These are phyloP conservation scores for Puccinia triticina DNA, from an alignment of 1,284 basidiomycete species.

Conservation along the genomic window DNA sequence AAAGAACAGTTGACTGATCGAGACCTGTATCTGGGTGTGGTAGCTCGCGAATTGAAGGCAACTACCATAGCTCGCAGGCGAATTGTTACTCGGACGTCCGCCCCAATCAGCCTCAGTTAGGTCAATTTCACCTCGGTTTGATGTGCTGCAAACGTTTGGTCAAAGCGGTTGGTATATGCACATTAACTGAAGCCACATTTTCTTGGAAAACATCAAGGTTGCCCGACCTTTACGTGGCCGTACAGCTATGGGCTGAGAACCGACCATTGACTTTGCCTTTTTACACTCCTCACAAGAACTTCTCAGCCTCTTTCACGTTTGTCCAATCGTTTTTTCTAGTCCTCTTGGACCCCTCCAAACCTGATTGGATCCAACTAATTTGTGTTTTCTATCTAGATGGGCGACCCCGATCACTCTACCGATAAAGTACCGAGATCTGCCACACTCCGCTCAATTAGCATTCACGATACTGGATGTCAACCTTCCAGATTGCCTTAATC, in stretches of 20 bases:
- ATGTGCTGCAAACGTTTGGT: background rate
- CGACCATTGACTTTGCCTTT: constrained; percentile 87
- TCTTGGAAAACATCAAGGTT: constrained; percentile 58
- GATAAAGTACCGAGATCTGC: constrained; percentile 86
- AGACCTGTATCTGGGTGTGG: constrained; percentile 35
- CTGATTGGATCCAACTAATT: background rate
- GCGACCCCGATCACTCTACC: constrained; percentile 91
- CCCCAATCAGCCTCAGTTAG: constrained; percentile 12
- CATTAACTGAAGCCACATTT: constrained; percentile 55
- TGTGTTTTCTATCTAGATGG: constrained; percentile 69
- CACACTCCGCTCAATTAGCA: constrained; percentile 80
- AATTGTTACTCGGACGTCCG: background rate
- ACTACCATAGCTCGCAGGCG: background rate
- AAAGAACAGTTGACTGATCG: constrained; percentile 6
- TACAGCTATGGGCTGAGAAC: constrained; percentile 87
- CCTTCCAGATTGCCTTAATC: constrained; percentile 68
- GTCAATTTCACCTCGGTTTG: constrained; percentile 14
- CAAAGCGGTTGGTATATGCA: constrained; percentile 8
- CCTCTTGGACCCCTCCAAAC: background rate
- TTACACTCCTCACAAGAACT: constrained; percentile 87
- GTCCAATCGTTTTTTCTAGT: constrained; percentile 55
- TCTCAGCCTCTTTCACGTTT: constrained; percentile 78
- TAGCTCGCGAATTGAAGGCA: constrained; percentile 51
- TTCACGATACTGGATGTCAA: constrained; percentile 91
- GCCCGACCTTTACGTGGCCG: constrained; percentile 88